Percentiles rank a stretch among this genome's conserved stretches.
Evolutionary conservation across 179 eudicot species (phyloP).

Genomic region (Corrigiola litoralis): DNA sequence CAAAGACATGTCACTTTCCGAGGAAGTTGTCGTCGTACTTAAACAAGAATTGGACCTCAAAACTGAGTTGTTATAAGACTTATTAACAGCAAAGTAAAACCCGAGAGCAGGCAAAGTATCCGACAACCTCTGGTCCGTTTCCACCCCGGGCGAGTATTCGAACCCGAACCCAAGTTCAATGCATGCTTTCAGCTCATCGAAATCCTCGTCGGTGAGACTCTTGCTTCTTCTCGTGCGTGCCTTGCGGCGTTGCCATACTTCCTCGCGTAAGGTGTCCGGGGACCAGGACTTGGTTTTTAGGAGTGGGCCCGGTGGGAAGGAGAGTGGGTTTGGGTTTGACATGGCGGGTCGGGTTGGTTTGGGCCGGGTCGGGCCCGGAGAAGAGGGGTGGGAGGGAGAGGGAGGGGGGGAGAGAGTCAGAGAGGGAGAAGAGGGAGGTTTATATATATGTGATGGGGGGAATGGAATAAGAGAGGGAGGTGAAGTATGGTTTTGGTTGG

Average conservation of each 20-base stretch:
- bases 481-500: slow-evolving; percentile 23
- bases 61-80: slow-evolving; percentile 48
- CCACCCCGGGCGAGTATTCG: slow-evolving; percentile 47
- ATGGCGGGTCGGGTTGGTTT: background rate
- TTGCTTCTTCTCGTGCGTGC: slow-evolving; percentile 35
- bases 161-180: slow-evolving; percentile 70
- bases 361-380: background rate
- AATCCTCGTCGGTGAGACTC: slow-evolving; percentile 81
- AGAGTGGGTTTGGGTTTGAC: slow-evolving; percentile 21
- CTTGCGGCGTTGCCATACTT: slow-evolving; percentile 58
- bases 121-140: slow-evolving; percentile 38
- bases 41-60: slow-evolving; percentile 32
- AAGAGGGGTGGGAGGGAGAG: background rate
- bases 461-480: background rate
- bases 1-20: slow-evolving; percentile 44
- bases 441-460: background rate
- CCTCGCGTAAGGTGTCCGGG: slow-evolving; percentile 59
- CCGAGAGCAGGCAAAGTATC: slow-evolving; percentile 64
- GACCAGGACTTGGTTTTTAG: slow-evolving; percentile 70
- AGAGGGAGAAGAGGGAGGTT: background rate
- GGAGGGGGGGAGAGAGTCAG: background rate
- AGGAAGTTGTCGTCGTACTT: slow-evolving; percentile 19
- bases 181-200: slow-evolving; percentile 72
- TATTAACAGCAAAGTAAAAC: slow-evolving; percentile 56
- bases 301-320: slow-evolving; percentile 9